Evolutionary conservation across 306 rosid species (phyloP), one percentile per base, ranked within the genome.

Genomic region (Corylus americana): DNA sequence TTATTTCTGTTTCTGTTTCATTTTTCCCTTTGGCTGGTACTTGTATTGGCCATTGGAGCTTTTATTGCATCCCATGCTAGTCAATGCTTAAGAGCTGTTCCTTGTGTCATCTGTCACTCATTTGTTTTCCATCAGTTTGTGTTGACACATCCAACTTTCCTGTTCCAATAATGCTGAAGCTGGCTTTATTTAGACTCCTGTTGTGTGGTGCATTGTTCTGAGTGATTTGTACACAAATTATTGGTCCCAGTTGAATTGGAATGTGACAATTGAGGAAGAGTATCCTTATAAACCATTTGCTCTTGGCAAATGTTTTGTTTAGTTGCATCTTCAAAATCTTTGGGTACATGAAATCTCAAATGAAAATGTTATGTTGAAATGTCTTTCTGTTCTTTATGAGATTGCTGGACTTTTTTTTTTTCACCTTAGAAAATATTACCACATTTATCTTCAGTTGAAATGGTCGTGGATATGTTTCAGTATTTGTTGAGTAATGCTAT

Each of bases 61-160:
- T 51, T 72, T 51, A 12, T 72, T 77, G 25, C 64, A 35, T 50
- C 64, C 49, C 29, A n/a, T 51, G 53, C 64, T 11, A 64, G 74
- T 48, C 74, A 66, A 6, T 29, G 8, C 5, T 17, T 67, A 11
- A 11, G 39, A 22, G 42, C 8, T 61, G 42, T n/a, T 62, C 8
- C 0, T 13, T 6, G 0, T 62, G 18, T 29, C 69, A 62, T 13
- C 68, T 27, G 7, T 35, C 12, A 9, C 44, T 14, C 50, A 42
- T 39, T 39, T 59, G 16, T 59, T 4, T 59, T 59, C 25, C 35
- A 9, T 59, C 11, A 14, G 11, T 54, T 63, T 0, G 9, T 31
- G 44, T 13, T 8, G 6, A 0, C 27, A 35, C 44, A 29, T 63
- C 70, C 7, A 16, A 12, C 13, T 29, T 27, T 17, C 16, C 5